Base-by-base conservation (phyloP, 1,284 basidiomycete genomes). In the Sparassis latifolia region DNA sequence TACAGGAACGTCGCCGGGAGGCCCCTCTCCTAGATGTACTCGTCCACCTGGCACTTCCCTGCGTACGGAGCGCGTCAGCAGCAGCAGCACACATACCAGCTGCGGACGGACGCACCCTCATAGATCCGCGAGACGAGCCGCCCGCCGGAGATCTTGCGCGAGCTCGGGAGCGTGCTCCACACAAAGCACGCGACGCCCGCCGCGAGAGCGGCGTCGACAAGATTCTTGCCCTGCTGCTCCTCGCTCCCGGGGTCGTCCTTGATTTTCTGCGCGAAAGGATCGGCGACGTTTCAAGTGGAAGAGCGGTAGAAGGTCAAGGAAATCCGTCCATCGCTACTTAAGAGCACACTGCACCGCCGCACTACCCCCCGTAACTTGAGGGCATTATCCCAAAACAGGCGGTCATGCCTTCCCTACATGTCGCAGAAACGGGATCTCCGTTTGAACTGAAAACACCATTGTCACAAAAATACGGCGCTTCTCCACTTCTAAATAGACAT, bases 81-180 rank as follows among this genome's bases (percentile, higher is more conserved):
- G 20, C 20, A 20, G 35, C 35, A 5, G 5, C 9, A 20, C 41
- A 5, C 42, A 6, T 6, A 37, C 35, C 35, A 37, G 35, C 7
- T 12, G 35, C 35, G 35, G 6, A 20, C 20, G 20, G 28, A 31
- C 40, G 3, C 30, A 58, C 59, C 59, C 54, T 61, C 59, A 33
- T 61, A 61, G 27, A 61, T 59, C 10, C 55, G 52, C 2, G 59
- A 61, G n/a, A 61, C 55, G 2, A 61, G 51, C 4, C 58, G 55
- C 10, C 59, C 59, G 2, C 58, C 58, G 2, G 59, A 61, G 30
- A 59, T 52, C 20, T 51, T 50, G 45, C 51, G 50, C 30, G 59
- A 61, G 46, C 59, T 61, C 0, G 59, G 59, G 2, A 61, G 54
- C 2, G 59, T 61, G 48, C 59, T 61, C 59, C 59, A 61, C 6